phyloP scores from a whole-genome alignment of 139 green algal species.

The Chlamydomonas sp. region DNA sequence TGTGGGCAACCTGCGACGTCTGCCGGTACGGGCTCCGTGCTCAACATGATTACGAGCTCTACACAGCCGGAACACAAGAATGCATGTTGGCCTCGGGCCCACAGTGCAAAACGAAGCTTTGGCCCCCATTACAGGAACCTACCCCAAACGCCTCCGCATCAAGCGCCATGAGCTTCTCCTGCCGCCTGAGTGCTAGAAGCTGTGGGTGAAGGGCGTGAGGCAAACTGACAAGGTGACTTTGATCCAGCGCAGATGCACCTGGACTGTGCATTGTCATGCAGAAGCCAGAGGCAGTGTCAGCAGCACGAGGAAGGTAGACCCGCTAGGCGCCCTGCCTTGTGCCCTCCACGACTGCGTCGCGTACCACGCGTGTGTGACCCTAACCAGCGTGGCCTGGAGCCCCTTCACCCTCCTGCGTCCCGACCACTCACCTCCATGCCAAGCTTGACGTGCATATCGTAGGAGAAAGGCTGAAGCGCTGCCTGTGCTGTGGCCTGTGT shows the following conservation, averaged over 20 bases:
- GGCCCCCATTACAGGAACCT: background rate
- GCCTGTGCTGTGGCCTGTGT: background rate
- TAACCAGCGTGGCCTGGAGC: too few species aligned
- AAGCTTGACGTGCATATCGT: constrained; percentile 22
- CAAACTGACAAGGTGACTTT: too few species aligned
- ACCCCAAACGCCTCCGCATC: constrained; percentile 31
- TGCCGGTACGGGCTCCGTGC: too few species aligned
- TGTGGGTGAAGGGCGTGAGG: background rate
- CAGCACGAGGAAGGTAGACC: too few species aligned
- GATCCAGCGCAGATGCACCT: background rate
- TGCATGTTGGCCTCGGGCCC: background rate
- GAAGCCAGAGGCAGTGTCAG: background rate
- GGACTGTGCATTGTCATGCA: background rate
- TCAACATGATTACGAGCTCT: too few species aligned
- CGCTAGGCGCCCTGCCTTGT: too few species aligned
- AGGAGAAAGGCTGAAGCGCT: constrained; percentile 12
- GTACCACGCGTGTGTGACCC: too few species aligned
- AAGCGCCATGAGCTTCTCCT: constrained; percentile 16
- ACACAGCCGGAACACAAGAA: background rate
- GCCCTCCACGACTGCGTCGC: too few species aligned
- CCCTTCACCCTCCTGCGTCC: too few species aligned
- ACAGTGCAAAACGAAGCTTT: background rate
- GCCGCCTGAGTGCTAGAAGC: constrained; percentile 22
- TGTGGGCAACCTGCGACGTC: too few species aligned
- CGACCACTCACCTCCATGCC: constrained; percentile 27